These are phyloP conservation scores for Coprinopsis marcescibilis DNA, from an alignment of 768 basidiomycete genomes.

Conservation along the genomic window DNA sequence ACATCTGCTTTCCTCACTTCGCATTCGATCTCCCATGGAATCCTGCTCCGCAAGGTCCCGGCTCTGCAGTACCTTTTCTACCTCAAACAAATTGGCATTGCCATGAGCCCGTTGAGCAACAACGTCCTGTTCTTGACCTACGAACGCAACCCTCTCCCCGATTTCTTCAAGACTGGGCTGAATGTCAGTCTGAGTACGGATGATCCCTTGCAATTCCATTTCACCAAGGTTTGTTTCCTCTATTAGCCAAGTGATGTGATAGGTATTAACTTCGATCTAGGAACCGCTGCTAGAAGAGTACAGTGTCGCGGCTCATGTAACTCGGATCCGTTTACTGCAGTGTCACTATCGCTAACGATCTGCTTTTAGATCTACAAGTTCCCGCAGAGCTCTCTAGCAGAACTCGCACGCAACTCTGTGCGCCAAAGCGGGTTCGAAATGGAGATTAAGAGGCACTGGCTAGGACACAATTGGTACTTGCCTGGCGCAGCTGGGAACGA, in stretches of 20 bases:
- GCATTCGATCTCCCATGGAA: conserved; percentile 99
- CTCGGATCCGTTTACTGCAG: conserved; percentile 18
- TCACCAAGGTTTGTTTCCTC: conserved; percentile 70
- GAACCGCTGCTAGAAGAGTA: conserved; percentile 96
- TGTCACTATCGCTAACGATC: background rate
- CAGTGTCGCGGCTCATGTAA: conserved; percentile 92
- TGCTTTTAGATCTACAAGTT: conserved; percentile 85
- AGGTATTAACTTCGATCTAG: conserved; percentile 29
- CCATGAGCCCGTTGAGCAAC: conserved; percentile 98
- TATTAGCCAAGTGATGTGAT: background rate
- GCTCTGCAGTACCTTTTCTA: conserved; percentile 97
- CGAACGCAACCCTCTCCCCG: conserved; percentile 93
- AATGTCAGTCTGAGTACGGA: conserved; percentile 97
- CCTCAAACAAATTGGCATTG: conserved; percentile 95
- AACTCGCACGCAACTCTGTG: conserved; percentile 97
- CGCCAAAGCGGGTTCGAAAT: conserved; percentile 97
- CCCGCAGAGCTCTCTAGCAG: conserved; percentile 89
- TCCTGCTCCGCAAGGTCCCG: conserved; percentile 94
- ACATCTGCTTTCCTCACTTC: conserved; percentile 94
- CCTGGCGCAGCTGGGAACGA: conserved; percentile 93
- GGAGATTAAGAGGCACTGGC: conserved; percentile 94
- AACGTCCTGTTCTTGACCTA: conserved; percentile 96
- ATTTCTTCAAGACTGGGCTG: conserved; percentile 93
- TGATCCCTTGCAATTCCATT: conserved; percentile 95
- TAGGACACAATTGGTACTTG: conserved; percentile 90